Conservation (phyloP, 495 filamentous ascomycete genomes). For the Neurospora sp. region DNA sequence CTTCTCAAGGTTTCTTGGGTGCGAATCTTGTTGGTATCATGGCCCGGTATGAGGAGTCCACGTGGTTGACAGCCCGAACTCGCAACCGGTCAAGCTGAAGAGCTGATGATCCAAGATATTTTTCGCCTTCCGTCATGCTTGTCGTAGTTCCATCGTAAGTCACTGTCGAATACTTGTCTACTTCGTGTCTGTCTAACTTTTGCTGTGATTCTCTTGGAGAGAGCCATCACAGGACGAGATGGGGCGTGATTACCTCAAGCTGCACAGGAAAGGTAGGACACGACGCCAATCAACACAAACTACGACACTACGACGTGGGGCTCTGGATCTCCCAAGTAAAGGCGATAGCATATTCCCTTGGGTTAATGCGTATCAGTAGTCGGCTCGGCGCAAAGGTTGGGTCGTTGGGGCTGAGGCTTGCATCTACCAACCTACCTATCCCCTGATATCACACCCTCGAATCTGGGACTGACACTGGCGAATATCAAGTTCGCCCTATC, state of each 20-base stretch:
- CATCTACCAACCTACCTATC: not conserved
- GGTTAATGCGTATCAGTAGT: not conserved
- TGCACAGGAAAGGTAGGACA: not conserved
- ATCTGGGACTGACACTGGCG: not conserved
- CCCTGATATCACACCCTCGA: not conserved
- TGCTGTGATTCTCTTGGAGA: not conserved
- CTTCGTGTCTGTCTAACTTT: not conserved
- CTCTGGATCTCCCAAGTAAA: not conserved
- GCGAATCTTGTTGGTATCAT: not conserved
- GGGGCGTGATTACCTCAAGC: not conserved
- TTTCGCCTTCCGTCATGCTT: not conserved
- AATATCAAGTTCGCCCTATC: not conserved
- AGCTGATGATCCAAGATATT: not conserved
- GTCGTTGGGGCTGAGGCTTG: not conserved
- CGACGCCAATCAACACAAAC: not conserved
- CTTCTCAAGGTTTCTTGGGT: not conserved
- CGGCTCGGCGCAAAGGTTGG: not conserved
- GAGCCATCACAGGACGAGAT: not conserved
- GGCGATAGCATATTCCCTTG: not conserved
- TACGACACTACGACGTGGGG: not conserved
- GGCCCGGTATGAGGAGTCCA: not conserved
- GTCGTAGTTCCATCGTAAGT: not conserved
- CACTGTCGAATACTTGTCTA: not conserved
- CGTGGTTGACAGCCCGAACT: not conserved
- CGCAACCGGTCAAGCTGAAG: not conserved